A percentile compares a stretch with the other conserved stretches of the same genome.
Conservation (phyloP, 129 eudicot genomes). For the Flaveria brownii region DNA sequence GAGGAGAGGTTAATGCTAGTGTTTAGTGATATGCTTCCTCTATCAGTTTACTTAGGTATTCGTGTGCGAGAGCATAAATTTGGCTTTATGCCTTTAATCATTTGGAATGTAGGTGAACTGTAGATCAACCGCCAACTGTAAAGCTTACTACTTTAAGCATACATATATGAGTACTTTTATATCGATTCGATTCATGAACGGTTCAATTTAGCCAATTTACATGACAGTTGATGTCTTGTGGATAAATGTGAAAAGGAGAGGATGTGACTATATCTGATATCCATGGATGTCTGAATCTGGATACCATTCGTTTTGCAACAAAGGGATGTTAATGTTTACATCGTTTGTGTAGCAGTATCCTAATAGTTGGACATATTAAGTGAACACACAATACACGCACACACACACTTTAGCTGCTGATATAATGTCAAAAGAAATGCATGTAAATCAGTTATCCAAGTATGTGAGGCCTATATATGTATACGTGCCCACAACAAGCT, state of each 20-base stretch:
- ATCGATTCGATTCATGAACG: background rate
- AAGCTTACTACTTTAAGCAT: background rate
- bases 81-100: background rate
- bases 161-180: background rate
- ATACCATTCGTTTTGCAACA: background rate
- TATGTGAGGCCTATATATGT: too few species aligned
- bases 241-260: background rate
- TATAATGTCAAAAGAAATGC: background rate
- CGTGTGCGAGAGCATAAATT: conserved; percentile 1
- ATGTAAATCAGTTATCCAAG: background rate
- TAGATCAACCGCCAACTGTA: background rate
- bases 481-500: too few species aligned
- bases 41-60: background rate
- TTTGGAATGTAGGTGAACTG: background rate
- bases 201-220: background rate
- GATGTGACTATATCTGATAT: background rate
- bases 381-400: background rate
- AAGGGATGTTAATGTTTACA: background rate
- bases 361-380: background rate
- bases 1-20: background rate
- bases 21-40: background rate
- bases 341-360: background rate
- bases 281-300: background rate
- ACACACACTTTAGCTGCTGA: background rate
- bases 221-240: background rate